Percentiles rank a stretch among this genome's conserved stretches.
phyloP scores from a whole-genome alignment of 768 basidiomycete species.

The Leucocoprinus sp. region DNA sequence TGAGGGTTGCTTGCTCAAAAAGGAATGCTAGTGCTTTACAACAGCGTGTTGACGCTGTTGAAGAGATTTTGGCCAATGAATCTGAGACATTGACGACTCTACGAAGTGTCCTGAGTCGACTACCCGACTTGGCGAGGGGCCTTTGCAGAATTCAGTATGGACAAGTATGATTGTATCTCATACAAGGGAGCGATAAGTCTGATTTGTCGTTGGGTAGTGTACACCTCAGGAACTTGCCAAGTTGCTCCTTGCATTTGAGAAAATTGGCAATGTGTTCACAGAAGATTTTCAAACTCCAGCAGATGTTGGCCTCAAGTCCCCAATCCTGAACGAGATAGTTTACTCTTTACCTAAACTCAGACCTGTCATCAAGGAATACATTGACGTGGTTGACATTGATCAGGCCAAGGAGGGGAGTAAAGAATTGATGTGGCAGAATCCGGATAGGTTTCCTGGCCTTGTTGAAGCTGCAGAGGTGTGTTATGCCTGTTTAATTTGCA shows the following conservation, averaged over 20 bases:
- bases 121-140: conserved; percentile 87
- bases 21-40: conserved; percentile 47
- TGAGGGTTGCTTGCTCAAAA: not conserved
- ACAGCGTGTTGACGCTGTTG: conserved; percentile 75
- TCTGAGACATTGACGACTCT: conserved; percentile 59
- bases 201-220: conserved; percentile 36
- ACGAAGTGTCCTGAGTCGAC: conserved; percentile 56
- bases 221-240: conserved; percentile 75
- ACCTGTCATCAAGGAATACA: conserved; percentile 41
- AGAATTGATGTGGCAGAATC: conserved; percentile 58
- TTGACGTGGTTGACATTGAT: conserved; percentile 50
- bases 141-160: conserved; percentile 87
- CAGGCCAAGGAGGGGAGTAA: conserved; percentile 61
- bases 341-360: conserved; percentile 58
- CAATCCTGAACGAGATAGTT: conserved; percentile 64
- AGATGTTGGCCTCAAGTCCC: conserved; percentile 53
- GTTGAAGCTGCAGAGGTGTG: conserved; percentile 55
- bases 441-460: conserved; percentile 39
- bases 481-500: too few species aligned
- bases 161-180: conserved; percentile 48
- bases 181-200: not conserved
- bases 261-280: conserved; percentile 56
- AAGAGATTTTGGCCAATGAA: conserved; percentile 63
- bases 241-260: conserved; percentile 68
- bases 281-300: conserved; percentile 27